Base-by-base conservation (phyloP, 805 yeast genomes). In the Metschnikowia santaceciliae region DNA sequence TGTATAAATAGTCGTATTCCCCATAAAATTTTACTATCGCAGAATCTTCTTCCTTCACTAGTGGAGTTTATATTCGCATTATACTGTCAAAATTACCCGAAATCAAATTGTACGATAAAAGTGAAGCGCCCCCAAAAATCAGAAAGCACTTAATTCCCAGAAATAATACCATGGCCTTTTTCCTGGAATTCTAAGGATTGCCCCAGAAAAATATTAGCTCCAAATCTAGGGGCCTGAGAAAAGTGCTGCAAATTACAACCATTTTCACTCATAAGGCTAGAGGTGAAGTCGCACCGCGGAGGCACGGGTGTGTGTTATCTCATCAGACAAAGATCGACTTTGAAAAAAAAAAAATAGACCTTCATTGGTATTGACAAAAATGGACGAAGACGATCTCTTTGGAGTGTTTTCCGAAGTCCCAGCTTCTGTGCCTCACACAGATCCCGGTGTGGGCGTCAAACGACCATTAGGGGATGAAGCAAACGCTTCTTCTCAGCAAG, bases 361-460 rank as follows among this genome's bases (percentile, higher is more conserved):
- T 17, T 7, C 36, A 20, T 23, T 19, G 46, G 34, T 32, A 32
- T 14, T 10, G 14, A 33, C 32, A 20, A 41, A 48, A 22, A 68
- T 69, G 73, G 74, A 70, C 53, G 71, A 60, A 65, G 83, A 80
- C 63, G 87, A 82, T 59, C 74, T 83, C 49, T 83, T 83, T 61
- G 84, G 76, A 46, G 87, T 83, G 53, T 83, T 83, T 59, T 74
- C 78, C 46, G 88, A 83, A 64, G 74, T 76, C 3, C 85, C 82
- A 2, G 60, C 74, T 2, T 62, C 55, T 5, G 67, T 58, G 4
- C 72, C 75, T 8, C 30, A 23, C 2, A 10, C 23, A 3, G 47
- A 44, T n/a, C 6, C 14, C 13, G 23, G 23, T 17, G 7, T 34
- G 4, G 47, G 47, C n/a, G 47, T 15, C 40, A 44, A 44, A 23